These are phyloP conservation scores for Pleomassaria siparia DNA, from an alignment of 2,329 filamentous ascomycete species.

Conservation along the genomic window DNA sequence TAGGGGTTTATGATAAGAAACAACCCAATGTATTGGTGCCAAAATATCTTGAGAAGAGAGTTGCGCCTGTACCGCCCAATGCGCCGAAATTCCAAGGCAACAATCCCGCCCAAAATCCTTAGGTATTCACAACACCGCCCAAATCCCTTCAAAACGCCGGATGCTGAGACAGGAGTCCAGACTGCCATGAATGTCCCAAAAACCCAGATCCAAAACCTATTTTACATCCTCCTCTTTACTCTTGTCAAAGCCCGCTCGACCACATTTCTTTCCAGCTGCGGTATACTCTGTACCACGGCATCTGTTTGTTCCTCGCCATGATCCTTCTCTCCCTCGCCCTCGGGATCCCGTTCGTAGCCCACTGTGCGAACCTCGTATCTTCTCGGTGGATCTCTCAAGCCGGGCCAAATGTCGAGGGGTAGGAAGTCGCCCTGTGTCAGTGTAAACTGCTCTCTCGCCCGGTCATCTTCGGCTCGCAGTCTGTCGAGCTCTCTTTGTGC, in stretches of 20 bases:
- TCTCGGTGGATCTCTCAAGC: constrained; percentile 43
- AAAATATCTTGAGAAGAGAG: background rate
- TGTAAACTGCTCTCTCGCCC: constrained; percentile 75
- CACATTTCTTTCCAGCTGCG: constrained; percentile 36
- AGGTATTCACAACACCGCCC: background rate
- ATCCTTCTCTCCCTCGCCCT: constrained; percentile 15
- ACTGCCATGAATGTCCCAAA: too few species aligned
- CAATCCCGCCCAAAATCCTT: background rate
- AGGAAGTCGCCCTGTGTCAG: constrained; percentile 82
- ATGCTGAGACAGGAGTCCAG: too few species aligned
- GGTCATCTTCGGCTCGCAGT: constrained; percentile 70
- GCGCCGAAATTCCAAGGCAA: too few species aligned
- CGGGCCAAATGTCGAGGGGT: constrained; percentile 84
- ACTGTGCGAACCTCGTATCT: constrained; percentile 37
- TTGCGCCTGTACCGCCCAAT: background rate
- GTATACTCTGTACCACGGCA: constrained; percentile 30
- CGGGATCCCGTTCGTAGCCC: constrained; percentile 13
- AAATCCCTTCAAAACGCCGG: too few species aligned
- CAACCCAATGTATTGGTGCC: too few species aligned
- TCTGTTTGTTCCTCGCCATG: constrained; percentile 9
- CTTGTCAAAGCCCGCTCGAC: constrained; percentile 39
- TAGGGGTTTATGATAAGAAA: background rate
- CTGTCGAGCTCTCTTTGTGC: constrained; percentile 75
- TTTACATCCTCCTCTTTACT: constrained; percentile 40
- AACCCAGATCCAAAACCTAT: too few species aligned